Evolutionary conservation across 306 rosid species (phyloP), one percentile per base, ranked within the genome.

Genomic region (Lablab purpureus): DNA sequence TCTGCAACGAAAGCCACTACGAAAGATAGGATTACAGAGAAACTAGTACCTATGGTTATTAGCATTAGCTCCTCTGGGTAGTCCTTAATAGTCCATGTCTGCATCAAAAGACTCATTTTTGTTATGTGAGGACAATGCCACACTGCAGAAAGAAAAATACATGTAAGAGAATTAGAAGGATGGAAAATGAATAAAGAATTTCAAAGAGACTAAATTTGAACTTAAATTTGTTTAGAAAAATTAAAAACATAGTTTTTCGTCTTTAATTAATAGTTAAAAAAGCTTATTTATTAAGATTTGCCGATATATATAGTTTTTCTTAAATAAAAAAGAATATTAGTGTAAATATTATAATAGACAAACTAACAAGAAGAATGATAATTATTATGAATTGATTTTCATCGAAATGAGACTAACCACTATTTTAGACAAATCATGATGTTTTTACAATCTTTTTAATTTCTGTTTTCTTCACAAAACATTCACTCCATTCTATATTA

Each of bases 11-110:
- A 32, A 63, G 79, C 84, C 5, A 80, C 50, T 25, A 73, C 28
- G 74, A 70, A 62, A 37, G 79, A 80, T 23, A 64, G 74, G 51
- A 72, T 22, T 1, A 72, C 74, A 34, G 55, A 73, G 14, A 80
- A 73, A 50, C 73, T 10, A 60, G 50, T 37, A 51, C 17, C 13
- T 25, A 80, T 63, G 58, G 74, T 73, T 63, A 46, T 72, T 21
- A 63, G 9, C 84, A 80, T 50, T 41, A 80, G 15, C 79, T 80
- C 79, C 19, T 50, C 58, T 9, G 84, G 84, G 11, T 63, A 80
- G 40, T 80, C 84, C 43, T 18, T 80, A 5, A 73, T n/a, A 25
- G 60, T 27, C 79, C 59, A 72, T 1, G 73, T 66, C 84, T 80
- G 73, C 78, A 25, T 2, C 37, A 55, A 21, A 19, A 8, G 6